These are phyloP conservation scores for Ceratocystis eucalypticola DNA, from an alignment of 2,329 filamentous ascomycete genomes.

Conservation along the genomic window DNA sequence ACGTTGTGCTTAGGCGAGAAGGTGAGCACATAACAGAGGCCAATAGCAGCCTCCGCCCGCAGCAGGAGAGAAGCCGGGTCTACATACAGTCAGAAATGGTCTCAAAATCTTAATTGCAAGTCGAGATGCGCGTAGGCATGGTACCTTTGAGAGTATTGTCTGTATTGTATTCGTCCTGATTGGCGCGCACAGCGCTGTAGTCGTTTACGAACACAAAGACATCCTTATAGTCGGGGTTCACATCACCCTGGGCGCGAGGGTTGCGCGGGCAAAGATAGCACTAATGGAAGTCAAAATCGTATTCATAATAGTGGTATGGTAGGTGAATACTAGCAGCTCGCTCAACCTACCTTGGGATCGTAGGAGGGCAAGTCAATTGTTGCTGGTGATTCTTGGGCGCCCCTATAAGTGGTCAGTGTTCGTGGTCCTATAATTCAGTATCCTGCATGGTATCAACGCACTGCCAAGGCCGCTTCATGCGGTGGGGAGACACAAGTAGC, in stretches of 20 bases:
- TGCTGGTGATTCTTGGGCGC: slow-evolving; percentile 61
- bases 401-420: slow-evolving; percentile 36
- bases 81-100: slow-evolving; percentile 25
- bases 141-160: slow-evolving; percentile 29
- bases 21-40: slow-evolving; percentile 92
- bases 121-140: neutral
- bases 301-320: neutral
- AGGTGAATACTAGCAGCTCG: neutral
- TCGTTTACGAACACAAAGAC: slow-evolving; percentile 97
- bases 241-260: slow-evolving; percentile 69
- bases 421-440: neutral
- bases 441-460: slow-evolving; percentile 35
- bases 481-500: slow-evolving; percentile 88
- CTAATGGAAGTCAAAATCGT: slow-evolving; percentile 29
- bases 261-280: slow-evolving; percentile 95
- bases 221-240: slow-evolving; percentile 71
- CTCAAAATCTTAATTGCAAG: neutral
- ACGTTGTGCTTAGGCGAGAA: slow-evolving; percentile 85
- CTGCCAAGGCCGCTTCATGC: slow-evolving; percentile 97
- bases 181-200: slow-evolving; percentile 90
- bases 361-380: slow-evolving; percentile 61
- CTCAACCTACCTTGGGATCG: slow-evolving; percentile 49
- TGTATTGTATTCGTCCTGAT: slow-evolving; percentile 62
- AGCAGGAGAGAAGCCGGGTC: slow-evolving; percentile 65
- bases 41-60: slow-evolving; percentile 72